Evolutionary conservation across 495 filamentous ascomycete species (phyloP).

Genomic region (Emericellopsis terricola): DNA sequence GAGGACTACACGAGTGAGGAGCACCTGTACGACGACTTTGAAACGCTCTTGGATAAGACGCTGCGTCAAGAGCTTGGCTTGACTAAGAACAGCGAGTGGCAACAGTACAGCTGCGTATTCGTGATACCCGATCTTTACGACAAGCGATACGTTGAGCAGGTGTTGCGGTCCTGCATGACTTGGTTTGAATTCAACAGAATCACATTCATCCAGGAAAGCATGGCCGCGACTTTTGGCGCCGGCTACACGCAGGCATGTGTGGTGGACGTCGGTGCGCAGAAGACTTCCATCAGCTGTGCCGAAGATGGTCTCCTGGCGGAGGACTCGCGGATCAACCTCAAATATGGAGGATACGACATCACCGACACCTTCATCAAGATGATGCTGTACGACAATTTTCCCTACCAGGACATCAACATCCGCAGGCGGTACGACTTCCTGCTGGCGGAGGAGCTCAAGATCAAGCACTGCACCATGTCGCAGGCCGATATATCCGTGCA

Average conservation of each 20-base stretch:
- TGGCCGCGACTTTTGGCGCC: conserved; percentile 90
- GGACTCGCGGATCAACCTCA: conserved; percentile 79
- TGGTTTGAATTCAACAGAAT: conserved; percentile 76
- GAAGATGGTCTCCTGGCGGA: conserved; percentile 92
- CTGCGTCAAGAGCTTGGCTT: conserved; percentile 69
- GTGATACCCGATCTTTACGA: conserved; percentile 95
- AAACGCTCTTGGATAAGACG: conserved; percentile 68
- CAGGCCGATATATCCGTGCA: conserved; percentile 70
- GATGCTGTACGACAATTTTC: conserved; percentile 91
- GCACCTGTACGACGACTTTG: conserved; percentile 68
- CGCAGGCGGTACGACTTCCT: conserved; percentile 81
- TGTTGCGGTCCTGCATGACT: conserved; percentile 68
- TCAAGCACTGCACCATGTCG: conserved; percentile 70
- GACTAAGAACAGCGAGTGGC: conserved; percentile 59
- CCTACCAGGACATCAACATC: conserved; percentile 84
- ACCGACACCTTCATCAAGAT: conserved; percentile 91
- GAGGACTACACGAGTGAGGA: conserved; percentile 62
- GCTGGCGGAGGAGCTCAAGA: conserved; percentile 87
- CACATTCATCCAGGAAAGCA: conserved; percentile 87
- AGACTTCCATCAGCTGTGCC: conserved; percentile 94
- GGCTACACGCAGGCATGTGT: conserved; percentile 86
- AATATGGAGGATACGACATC: conserved; percentile 81
- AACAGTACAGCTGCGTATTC: conserved; percentile 82
- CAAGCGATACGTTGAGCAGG: conserved; percentile 68
- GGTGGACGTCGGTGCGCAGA: conserved; percentile 92